A percentile compares a stretch with the other conserved stretches of the same genome.
These are phyloP conservation scores for Eimeria nieschulzi DNA, from an alignment of 169 alveolate genomes.

Conservation along the genomic window DNA sequence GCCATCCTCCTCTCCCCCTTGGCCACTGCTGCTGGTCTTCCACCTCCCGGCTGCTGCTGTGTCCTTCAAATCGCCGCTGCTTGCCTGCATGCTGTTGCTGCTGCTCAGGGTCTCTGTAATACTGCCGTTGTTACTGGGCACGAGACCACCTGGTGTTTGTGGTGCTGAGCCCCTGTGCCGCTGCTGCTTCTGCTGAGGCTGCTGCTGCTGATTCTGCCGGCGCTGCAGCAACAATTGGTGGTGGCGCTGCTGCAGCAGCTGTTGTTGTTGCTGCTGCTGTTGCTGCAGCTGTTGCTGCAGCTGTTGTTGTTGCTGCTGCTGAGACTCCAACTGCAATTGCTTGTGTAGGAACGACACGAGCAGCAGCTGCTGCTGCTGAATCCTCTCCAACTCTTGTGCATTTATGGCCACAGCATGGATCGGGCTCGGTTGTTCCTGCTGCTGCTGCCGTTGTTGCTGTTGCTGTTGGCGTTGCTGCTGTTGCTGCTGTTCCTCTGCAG, in stretches of 20 bases:
- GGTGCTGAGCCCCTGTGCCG: not conserved
- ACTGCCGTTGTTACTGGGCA: not conserved
- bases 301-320: constrained; percentile 45
- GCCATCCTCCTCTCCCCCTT: constrained; percentile 2
- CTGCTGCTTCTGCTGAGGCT: not conserved
- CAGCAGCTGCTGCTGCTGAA: constrained; percentile 65
- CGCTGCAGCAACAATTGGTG: not conserved
- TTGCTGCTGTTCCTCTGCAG: not conserved
- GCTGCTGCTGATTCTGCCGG: not conserved
- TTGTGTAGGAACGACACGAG: not conserved
- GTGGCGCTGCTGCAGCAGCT: not conserved
- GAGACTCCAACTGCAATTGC: not conserved
- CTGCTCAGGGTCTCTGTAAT: not conserved
- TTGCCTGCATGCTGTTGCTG: not conserved
- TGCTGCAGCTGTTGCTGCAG: constrained; percentile 21
- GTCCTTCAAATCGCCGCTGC: not conserved
- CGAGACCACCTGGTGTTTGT: no score
- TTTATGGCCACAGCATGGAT: constrained; percentile 4
- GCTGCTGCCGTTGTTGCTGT: constrained; percentile 14
- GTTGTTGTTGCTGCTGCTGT: not conserved
- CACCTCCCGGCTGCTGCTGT: not conserved
- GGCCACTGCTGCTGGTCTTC: not conserved
- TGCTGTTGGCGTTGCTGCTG: not conserved
- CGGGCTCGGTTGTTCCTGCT: constrained; percentile 4
- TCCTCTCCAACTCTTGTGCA: constrained; percentile 7